A percentile compares a stretch with the other conserved stretches of the same genome.
Conservation (phyloP, 345 rosid genomes). For the Gossypium bickii region DNA sequence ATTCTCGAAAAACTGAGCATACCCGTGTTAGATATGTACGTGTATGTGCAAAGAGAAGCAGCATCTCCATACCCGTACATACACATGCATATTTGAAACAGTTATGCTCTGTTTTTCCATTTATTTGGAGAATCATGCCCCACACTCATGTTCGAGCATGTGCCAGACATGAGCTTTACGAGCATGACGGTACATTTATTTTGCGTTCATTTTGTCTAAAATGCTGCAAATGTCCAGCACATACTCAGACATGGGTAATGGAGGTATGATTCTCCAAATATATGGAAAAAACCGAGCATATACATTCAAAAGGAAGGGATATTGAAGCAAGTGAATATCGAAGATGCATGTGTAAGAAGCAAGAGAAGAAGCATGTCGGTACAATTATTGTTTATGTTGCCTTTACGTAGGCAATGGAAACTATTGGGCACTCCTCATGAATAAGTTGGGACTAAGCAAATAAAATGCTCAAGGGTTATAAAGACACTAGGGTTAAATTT, state of each 20-base stretch:
- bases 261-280: background rate
- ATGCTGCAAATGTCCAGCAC: background rate
- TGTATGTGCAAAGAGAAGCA: too few relatives aligned
- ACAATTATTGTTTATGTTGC: background rate
- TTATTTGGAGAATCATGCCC: too few relatives aligned
- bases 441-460: background rate
- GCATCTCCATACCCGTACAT: too few relatives aligned
- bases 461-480: background rate
- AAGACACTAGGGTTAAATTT: slow-evolving; percentile 4
- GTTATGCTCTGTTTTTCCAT: too few relatives aligned
- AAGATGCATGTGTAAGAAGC: background rate
- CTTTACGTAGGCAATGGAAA: background rate
- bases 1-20: too few relatives aligned
- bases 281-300: background rate
- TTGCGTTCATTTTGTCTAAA: too few relatives aligned
- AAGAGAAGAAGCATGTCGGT: background rate
- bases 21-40: too few relatives aligned
- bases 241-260: background rate
- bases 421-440: background rate
- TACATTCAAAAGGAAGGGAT: background rate
- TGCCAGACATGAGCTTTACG: too few relatives aligned
- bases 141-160: too few relatives aligned
- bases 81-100: too few relatives aligned
- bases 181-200: too few relatives aligned
- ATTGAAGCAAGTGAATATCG: background rate